Evolutionary conservation across 1,284 basidiomycete genomes (phyloP), one percentile per base, ranked within the genome.

Genomic region (Trametes hirsuta): DNA sequence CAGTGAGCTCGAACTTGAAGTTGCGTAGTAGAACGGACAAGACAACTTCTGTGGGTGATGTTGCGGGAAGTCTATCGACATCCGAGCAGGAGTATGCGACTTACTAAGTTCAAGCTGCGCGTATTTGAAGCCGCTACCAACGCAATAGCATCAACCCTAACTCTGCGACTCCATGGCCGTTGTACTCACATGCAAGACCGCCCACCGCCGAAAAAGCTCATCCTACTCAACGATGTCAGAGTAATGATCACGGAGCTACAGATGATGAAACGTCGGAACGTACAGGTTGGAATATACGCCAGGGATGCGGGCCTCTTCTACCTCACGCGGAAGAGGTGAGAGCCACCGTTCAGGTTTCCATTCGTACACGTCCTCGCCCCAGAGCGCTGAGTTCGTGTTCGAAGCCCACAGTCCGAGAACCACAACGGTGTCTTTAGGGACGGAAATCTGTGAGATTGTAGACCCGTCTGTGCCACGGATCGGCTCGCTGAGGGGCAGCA

Each of bases 371-470:
- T 69, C 68, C 15, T 66, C 64, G 12, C 68, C 68, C 68, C 68
- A 69, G 18, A 67, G 18, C 14, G 49, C 48, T 48, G 55, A 52
- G 58, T 61, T 64, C 3, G 25, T 49, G 53, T 69, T 69, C n/a
- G 44, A 46, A 5, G 44, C 44, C 44, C 44, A 46, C 3, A 46
- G 21, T 11, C 25, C 25, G 22, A 46, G 11, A 14, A 46, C 44
- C 14, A 24, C 58, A 35, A 58, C 55, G 34, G 68, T 80, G 9
- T 80, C 82, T 61, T 82, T 81, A 30, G 70, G 65, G 21, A 81
- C 69, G 1, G 75, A 59, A 44, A 87, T 69, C 30, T 74, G 72
- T 42, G 76, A 70, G 4, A 81, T 73, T 0, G 66, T 60, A 42
- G 75, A 55, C 0, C 80, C 81, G 47, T 67, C 63, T 1, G 62